Percentiles rank a stretch among this genome's conserved stretches.
Evolutionary conservation across 2,329 filamentous ascomycete species (phyloP).

Genomic region (Claviceps purpurea): DNA sequence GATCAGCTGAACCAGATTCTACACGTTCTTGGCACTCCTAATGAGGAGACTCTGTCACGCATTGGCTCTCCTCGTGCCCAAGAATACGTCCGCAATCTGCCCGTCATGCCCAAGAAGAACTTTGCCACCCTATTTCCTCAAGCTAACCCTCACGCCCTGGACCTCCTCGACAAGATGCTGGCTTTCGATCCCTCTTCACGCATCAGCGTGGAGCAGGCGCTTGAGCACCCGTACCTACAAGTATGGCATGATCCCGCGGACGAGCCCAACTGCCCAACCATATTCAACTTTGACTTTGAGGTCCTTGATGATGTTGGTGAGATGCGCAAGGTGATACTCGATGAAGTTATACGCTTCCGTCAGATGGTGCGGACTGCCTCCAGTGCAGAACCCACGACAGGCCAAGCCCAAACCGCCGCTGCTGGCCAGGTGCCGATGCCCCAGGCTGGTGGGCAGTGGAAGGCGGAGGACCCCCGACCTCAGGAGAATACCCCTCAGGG

Average conservation of each 20-base stretch:
- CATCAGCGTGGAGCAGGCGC: constrained; percentile 85
- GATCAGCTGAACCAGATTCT: constrained; percentile 99
- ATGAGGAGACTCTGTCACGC: constrained; percentile 82
- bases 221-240: constrained; percentile 90
- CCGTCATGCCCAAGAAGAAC: constrained; percentile 84
- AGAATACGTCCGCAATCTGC: constrained; percentile 95
- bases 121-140: constrained; percentile 84
- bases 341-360: constrained; percentile 86
- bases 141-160: constrained; percentile 90
- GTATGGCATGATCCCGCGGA: constrained; percentile 98
- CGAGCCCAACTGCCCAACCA: constrained; percentile 83
- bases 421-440: constrained; percentile 40
- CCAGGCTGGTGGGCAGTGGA: constrained; percentile 38
- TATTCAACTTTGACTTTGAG: constrained; percentile 97
- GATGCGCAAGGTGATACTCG: constrained; percentile 94
- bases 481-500: constrained; percentile 40
- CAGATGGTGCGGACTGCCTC: constrained; percentile 41
- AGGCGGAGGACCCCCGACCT: constrained; percentile 44
- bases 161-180: constrained; percentile 92
- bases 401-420: constrained; percentile 22
- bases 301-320: constrained; percentile 88
- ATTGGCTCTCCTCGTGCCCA: constrained; percentile 93
- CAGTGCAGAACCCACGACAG: constrained; percentile 19
- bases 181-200: constrained; percentile 90
- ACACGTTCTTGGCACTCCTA: constrained; percentile 92